A percentile compares a stretch with the other conserved stretches of the same genome.
Evolutionary conservation across 1,139 yeast genomes (phyloP).

Genomic region (Debaryomyces singareniensis): DNA sequence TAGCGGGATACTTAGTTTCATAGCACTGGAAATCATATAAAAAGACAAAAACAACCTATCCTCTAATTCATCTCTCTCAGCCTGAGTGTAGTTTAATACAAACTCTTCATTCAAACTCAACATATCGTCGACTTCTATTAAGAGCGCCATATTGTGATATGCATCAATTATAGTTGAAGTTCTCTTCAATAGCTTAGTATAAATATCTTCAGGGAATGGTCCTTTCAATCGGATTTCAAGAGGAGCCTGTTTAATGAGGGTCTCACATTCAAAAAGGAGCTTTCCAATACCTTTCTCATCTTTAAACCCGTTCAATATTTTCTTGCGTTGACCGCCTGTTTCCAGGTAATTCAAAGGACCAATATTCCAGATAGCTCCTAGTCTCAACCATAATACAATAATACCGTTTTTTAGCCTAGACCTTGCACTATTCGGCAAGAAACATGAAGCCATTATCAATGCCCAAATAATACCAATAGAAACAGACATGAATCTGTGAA

Average conservation of each 20-base stretch:
- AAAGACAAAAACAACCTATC: constrained; percentile 67
- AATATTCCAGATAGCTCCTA: constrained; percentile 80
- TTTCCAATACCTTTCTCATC: constrained; percentile 49
- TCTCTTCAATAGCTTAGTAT: constrained; percentile 42
- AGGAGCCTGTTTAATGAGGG: constrained; percentile 65
- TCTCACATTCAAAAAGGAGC: constrained; percentile 56
- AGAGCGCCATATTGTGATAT: constrained; percentile 62
- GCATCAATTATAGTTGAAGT: constrained; percentile 71
- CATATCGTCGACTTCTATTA: constrained; percentile 56
- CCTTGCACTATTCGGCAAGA: constrained; percentile 75
- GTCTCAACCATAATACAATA: constrained; percentile 65
- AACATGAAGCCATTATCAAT: constrained; percentile 51
- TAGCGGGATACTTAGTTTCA: constrained; percentile 68
- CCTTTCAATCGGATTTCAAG: constrained; percentile 74
- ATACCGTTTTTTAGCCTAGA: constrained; percentile 58
- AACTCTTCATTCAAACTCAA: constrained; percentile 49
- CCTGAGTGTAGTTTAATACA: constrained; percentile 49
- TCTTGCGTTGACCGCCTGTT: constrained; percentile 9
- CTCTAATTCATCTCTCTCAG: constrained; percentile 63
- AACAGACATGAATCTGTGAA: constrained; percentile 71
- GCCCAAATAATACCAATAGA: constrained; percentile 77
- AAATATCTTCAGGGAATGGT: constrained; percentile 52
- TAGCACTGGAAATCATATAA: constrained; percentile 73
- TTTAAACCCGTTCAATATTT: constrained; percentile 41
- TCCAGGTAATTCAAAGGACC: constrained; percentile 32